These are phyloP conservation scores for Spinacia oleracea DNA, from an alignment of 179 eudicot species.

Conservation along the genomic window DNA sequence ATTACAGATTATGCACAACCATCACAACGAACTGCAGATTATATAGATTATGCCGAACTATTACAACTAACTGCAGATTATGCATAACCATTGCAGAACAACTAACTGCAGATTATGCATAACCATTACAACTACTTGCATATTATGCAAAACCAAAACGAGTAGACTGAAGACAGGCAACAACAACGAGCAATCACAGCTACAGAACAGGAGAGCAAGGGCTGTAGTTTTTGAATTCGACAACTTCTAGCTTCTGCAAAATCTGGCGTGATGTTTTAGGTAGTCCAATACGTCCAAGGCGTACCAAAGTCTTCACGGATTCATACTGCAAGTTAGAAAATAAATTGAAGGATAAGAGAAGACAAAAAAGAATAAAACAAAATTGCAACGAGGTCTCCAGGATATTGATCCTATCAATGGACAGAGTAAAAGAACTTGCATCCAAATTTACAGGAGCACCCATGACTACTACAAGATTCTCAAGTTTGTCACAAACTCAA, in stretches of 20 bases:
- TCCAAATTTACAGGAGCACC: slow-evolving; percentile 1
- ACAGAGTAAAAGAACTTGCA: slow-evolving; percentile 14
- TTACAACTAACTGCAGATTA: no score
- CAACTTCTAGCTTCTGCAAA: slow-evolving; percentile 8
- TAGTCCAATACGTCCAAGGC: not conserved
- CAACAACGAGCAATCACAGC: no score
- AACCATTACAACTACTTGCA: no score
- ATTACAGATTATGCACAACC: no score
- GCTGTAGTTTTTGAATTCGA: slow-evolving; percentile 18
- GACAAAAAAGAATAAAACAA: not conserved
- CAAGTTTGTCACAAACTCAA: slow-evolving; percentile 14
- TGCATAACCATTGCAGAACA: no score
- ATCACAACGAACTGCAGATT: no score
- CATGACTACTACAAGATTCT: slow-evolving; percentile 12
- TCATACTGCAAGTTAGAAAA: not conserved
- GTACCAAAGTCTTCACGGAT: not conserved
- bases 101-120: no score
- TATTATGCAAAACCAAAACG: no score
- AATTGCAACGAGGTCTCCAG: not conserved
- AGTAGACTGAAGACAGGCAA: no score
- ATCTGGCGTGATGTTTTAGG: not conserved
- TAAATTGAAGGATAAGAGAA: not conserved
- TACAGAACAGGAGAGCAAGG: no score
- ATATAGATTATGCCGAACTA: no score
- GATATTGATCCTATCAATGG: not conserved